A percentile compares a stretch with the other conserved stretches of the same genome.
Conservation (phyloP, 192 early-diverging fungal genomes). For the Gamsiella multidivaricata region DNA sequence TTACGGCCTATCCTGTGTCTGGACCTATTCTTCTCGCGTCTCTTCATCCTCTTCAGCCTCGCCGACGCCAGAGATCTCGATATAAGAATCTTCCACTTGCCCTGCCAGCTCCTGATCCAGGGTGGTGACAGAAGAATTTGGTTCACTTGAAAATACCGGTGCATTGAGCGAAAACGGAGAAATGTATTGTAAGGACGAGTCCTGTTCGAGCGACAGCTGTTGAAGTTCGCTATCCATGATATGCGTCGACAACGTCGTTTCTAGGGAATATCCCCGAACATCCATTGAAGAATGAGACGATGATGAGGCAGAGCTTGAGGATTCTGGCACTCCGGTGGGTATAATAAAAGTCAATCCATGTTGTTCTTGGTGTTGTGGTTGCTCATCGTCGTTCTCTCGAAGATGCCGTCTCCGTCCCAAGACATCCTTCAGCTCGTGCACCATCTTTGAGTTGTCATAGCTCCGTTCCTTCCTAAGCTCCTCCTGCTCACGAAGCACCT, state of each 20-base stretch:
- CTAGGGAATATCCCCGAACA: not conserved
- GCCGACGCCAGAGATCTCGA: conserved; percentile 40
- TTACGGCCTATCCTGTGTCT: not conserved
- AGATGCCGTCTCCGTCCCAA: conserved; percentile 55
- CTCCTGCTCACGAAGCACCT: conserved; percentile 56
- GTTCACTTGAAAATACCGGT: not conserved
- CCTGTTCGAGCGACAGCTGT: conserved; percentile 14
- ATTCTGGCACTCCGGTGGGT: not conserved
- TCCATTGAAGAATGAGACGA: not conserved
- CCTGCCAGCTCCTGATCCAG: conserved; percentile 4
- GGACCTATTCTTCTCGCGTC: not conserved
- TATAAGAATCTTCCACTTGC: conserved; percentile 8
- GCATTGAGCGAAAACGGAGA: conserved; percentile 11
- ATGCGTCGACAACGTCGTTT: not conserved
- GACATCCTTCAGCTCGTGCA: conserved; percentile 68
- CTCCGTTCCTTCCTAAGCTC: conserved; percentile 33
- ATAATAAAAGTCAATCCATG: not conserved
- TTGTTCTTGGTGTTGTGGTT: not conserved
- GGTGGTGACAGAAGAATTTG: conserved; percentile 2
- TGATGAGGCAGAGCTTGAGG: no score
- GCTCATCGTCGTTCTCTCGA: conserved; percentile 31
- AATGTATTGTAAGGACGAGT: not conserved
- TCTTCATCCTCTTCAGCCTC: conserved; percentile 29
- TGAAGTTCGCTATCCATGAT: not conserved
- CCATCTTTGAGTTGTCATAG: conserved; percentile 62